Percentiles rank a stretch among this genome's conserved stretches.
These are phyloP conservation scores for Viola odorata DNA, from an alignment of 345 rosid species.

Conservation along the genomic window DNA sequence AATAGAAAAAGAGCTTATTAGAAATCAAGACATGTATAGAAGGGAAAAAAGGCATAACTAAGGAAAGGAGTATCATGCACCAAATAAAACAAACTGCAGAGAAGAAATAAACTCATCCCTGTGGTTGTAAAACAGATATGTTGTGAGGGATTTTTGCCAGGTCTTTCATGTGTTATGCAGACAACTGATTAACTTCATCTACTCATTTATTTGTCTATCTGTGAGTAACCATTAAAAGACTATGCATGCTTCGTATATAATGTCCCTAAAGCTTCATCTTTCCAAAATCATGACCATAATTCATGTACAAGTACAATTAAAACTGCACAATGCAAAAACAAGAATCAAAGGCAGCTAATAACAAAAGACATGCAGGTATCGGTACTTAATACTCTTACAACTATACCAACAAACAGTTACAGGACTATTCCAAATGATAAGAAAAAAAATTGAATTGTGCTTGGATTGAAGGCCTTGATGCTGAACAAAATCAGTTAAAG, in stretches of 20 bases:
- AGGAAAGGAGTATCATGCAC: neutral
- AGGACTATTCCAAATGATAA: neutral
- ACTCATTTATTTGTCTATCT: neutral
- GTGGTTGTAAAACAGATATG: neutral
- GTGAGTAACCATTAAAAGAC: neutral
- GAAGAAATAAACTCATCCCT: neutral
- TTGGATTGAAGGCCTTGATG: too few relatives aligned
- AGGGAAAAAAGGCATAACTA: slow-evolving; percentile 8
- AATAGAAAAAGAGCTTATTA: slow-evolving; percentile 14
- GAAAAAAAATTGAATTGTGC: neutral
- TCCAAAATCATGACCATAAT: neutral
- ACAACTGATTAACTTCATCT: neutral
- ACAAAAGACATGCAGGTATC: too few relatives aligned
- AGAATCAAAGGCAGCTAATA: neutral
- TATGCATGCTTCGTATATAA: neutral
- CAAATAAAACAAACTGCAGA: neutral
- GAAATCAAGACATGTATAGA: slow-evolving; percentile 3
- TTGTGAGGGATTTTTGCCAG: neutral
- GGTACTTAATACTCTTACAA: neutral
- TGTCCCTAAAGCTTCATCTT: neutral
- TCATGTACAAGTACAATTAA: neutral
- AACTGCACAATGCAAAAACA: neutral
- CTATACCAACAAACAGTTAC: neutral
- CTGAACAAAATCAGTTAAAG: neutral
- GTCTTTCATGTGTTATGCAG: neutral